Evolutionary conservation across 2,329 filamentous ascomycete genomes (phyloP), one percentile per base, ranked within the genome.

Genomic region (Myriosclerotinia duriaeana): DNA sequence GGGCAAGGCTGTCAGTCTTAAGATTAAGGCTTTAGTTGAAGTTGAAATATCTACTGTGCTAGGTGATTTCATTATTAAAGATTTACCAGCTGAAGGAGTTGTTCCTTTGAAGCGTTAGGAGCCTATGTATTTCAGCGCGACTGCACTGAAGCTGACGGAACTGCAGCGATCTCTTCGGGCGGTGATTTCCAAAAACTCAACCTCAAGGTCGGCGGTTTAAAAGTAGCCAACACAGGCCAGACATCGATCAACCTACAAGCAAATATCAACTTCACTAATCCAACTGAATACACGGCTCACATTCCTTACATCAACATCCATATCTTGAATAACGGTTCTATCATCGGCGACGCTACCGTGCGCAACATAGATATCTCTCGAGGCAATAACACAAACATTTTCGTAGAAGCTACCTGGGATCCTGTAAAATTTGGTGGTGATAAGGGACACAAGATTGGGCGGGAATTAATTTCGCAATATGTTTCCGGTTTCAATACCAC

Each of bases 71-170:
- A 84, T 89, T 64, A 81, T 98, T 74, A 92, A 91, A 78, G 87
- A 89, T 71, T 89, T 99, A 74, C 94, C 94, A 58, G 92, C 87
- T 53, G 84, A 93, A 81, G 93, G 95, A 73, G 86, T 89, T 75
- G 88, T 99, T 76, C 91, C 91, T 79, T 87, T 98, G 81, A 96
- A 96, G 86, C 91, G 93, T 97, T 89, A 87, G 93, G 92, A 64
- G 79, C 83, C 82, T 79, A 81, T 84, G 81, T 78, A 74, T 77
- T 79, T 69, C 72, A 72, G 69, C 68, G 71, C 71, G 69, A 72
- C 71, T 68, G 71, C 72, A 74, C 73, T 71, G 69, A 72, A 74
- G 72, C 74, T 76, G 72, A 74, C 74, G 71, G 73, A 69, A 74
- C 72, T 69, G 70, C 77, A 90, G 89, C 87, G 71, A 80, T 89